Base-by-base conservation (phyloP, 1,284 basidiomycete species). In the Agaricales sp. region DNA sequence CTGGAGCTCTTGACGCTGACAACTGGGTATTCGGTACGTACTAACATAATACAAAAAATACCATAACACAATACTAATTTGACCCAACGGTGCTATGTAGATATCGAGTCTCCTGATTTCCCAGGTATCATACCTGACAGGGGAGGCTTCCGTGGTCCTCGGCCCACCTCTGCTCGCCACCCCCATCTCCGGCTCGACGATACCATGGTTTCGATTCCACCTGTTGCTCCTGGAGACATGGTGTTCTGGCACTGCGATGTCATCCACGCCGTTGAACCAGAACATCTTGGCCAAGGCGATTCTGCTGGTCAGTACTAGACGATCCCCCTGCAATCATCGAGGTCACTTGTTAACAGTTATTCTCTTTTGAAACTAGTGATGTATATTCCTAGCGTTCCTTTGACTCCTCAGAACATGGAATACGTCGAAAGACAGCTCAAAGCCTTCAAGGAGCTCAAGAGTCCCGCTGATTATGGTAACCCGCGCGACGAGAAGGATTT, bases 171-270 rank as follows among this genome's bases (percentile, higher is more conserved):
- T 1, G 61, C 62, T 41, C 61, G 67, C 3, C 83, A 87, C 58
- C 83, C 83, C 20, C 80, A 94, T 60, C 67, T 93, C 43, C 66
- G 71, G 48, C 72, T 93, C 1, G 73, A 77, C 2, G 63, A 77
- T 51, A 83, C 80, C 1, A 91, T 92, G 85, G 77, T 80, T 2
- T 81, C 85, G 2, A 70, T 87, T 6, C 86, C 87, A 0, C 73
- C 71, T 51, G 87, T 91, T 6, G 68, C 71, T 35, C 88, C 90
- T 0, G 91, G 90, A 2, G 89, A 92, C 59, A 80, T 83, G 61
- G 87, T 89, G 1, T 90, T 89, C 67, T 92, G 89, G 89, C 90
- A 92, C 61, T 87, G 82, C 57, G 86, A 92, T 61, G 75, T 84
- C 11, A 73, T 92, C 2, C 91, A 94, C 59, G 73, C 86, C 0